phyloP scores from a whole-genome alignment of 2,329 filamentous ascomycete species.

The Diplodia scrobiculata region DNA sequence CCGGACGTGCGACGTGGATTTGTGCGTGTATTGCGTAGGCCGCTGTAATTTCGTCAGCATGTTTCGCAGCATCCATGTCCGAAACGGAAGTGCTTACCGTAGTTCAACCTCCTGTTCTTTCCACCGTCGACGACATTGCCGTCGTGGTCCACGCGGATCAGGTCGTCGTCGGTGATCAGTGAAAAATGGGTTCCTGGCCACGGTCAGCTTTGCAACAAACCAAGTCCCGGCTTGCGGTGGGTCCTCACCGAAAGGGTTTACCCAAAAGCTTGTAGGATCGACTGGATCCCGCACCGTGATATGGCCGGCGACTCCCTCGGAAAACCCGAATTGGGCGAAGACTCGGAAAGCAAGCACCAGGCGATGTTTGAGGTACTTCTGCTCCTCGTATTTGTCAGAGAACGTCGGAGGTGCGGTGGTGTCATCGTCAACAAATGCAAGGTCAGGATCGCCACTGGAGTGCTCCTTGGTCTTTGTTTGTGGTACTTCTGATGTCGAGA shows the following conservation, averaged over 20 bases:
- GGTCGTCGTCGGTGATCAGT: slow-evolving; percentile 60
- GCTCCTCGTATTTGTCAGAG: slow-evolving; percentile 44
- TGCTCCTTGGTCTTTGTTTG: background rate
- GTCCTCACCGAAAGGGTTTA: slow-evolving; percentile 62
- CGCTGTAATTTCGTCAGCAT: slow-evolving; percentile 42
- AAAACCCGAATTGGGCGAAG: slow-evolving; percentile 45
- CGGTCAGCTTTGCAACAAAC: slow-evolving; percentile 50
- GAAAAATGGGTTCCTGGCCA: slow-evolving; percentile 68
- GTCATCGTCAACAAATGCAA: background rate
- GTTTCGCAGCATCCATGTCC: slow-evolving; percentile 36
- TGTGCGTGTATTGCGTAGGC: slow-evolving; percentile 64
- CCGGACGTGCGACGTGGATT: slow-evolving; percentile 61
- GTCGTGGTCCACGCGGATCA: slow-evolving; percentile 62
- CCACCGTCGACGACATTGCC: slow-evolving; percentile 65
- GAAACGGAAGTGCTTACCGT: slow-evolving; percentile 65
- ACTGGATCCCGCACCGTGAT: slow-evolving; percentile 64
- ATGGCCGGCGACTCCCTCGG: slow-evolving; percentile 60
- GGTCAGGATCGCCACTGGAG: background rate
- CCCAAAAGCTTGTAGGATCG: slow-evolving; percentile 63
- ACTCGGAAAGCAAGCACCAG: slow-evolving; percentile 45
- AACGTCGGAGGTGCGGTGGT: slow-evolving; percentile 38
- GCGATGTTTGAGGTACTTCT: slow-evolving; percentile 43
- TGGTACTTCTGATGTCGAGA: background rate
- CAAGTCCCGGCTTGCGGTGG: slow-evolving; percentile 55
- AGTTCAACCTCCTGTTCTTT: slow-evolving; percentile 50